Evolutionary conservation across 805 yeast species (phyloP).

Genomic region (Candida yuanshanica): DNA sequence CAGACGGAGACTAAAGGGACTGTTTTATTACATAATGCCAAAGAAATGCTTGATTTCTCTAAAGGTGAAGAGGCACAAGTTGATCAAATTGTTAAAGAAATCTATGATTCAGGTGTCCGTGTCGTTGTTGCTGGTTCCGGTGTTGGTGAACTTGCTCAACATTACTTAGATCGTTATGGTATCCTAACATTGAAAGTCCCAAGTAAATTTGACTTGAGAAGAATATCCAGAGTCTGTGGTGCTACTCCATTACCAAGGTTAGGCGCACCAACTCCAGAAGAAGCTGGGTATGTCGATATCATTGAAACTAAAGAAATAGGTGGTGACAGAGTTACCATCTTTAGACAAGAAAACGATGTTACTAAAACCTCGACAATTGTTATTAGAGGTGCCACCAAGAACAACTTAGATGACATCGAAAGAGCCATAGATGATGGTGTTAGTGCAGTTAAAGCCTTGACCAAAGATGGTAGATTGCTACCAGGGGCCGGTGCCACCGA

Average conservation of each 20-base stretch:
- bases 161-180: slow-evolving; percentile 82
- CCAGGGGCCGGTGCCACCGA: slow-evolving; percentile 98
- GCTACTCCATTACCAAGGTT: slow-evolving; percentile 93
- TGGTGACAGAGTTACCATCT: slow-evolving; percentile 93
- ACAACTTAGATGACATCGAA: slow-evolving; percentile 88
- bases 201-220: slow-evolving; percentile 88
- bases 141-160: slow-evolving; percentile 88
- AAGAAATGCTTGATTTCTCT: slow-evolving; percentile 93
- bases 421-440: slow-evolving; percentile 98
- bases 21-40: slow-evolving; percentile 89
- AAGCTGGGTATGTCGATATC: slow-evolving; percentile 80
- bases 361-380: slow-evolving; percentile 91
- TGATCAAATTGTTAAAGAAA: slow-evolving; percentile 77
- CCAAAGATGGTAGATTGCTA: slow-evolving; percentile 73
- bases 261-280: slow-evolving; percentile 94
- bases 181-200: slow-evolving; percentile 85
- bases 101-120: slow-evolving; percentile 75
- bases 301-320: slow-evolving; percentile 94
- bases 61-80: slow-evolving; percentile 95
- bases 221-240: slow-evolving; percentile 94
- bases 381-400: slow-evolving; percentile 94
- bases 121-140: slow-evolving; percentile 94
- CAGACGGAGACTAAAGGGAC: slow-evolving; percentile 99
- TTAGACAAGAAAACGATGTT: slow-evolving; percentile 61
- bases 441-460: slow-evolving; percentile 80